Conservation (phyloP, 495 filamentous ascomycete genomes). For the Xylaria palmicola region DNA sequence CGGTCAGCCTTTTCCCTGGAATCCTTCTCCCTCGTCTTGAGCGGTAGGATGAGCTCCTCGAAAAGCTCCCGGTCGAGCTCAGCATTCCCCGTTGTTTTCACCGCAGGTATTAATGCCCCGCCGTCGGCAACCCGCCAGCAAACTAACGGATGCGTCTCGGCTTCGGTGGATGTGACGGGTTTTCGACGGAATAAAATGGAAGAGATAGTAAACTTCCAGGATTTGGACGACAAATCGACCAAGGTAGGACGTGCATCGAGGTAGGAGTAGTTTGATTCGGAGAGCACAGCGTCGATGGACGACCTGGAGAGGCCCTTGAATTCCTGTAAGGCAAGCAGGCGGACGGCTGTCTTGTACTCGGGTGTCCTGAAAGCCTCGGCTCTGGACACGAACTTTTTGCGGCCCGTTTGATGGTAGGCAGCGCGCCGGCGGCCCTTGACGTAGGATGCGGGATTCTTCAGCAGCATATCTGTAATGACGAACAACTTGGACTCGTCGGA, state of each 20-base stretch:
- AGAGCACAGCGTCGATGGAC: slow-evolving; percentile 82
- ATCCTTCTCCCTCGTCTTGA: slow-evolving; percentile 51
- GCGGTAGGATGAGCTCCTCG: slow-evolving; percentile 61
- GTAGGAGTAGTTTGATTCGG: slow-evolving; percentile 88
- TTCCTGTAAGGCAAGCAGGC: slow-evolving; percentile 63
- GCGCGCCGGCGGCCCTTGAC: slow-evolving; percentile 72
- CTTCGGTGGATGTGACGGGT: slow-evolving; percentile 55
- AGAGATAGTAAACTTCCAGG: slow-evolving; percentile 82
- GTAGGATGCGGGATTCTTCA: slow-evolving; percentile 73
- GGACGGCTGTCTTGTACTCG: slow-evolving; percentile 72
- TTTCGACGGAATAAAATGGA: slow-evolving; percentile 70
- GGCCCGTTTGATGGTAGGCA: slow-evolving; percentile 30
- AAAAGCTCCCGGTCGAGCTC: slow-evolving; percentile 82
- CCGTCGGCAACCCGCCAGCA: slow-evolving; percentile 58
- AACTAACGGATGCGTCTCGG: slow-evolving; percentile 58
- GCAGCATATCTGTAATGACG: slow-evolving; percentile 78
- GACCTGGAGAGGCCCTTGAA: slow-evolving; percentile 79
- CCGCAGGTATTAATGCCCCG: slow-evolving; percentile 51
- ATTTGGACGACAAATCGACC: slow-evolving; percentile 69
- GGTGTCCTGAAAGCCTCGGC: slow-evolving; percentile 73
- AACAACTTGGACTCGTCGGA: slow-evolving; percentile 79
- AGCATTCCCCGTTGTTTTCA: slow-evolving; percentile 69
- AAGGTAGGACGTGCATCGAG: slow-evolving; percentile 72
- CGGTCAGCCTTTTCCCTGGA: slow-evolving; percentile 65
- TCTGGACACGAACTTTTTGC: slow-evolving; percentile 48